Evolutionary conservation across 441 rosid species (phyloP), one percentile per base, ranked within the genome.

Genomic region (Populus hybrid): DNA sequence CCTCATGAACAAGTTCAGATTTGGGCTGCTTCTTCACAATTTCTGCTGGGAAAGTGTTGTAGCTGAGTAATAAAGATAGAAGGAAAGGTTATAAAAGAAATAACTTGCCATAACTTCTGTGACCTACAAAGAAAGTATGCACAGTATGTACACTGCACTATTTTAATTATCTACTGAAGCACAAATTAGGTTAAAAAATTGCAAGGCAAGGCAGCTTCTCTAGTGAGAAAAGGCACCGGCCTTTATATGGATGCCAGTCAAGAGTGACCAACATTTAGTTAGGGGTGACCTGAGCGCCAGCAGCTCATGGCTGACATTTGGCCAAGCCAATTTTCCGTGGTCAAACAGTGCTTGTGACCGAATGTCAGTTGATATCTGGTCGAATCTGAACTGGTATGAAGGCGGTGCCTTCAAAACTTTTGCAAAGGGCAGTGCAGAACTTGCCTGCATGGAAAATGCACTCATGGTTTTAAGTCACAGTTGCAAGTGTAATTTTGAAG

Each of bases 1-100:
- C 99, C 95, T 92, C 99, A 81, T 93, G 94, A 20, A 91, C 95
- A 71, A 94, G 97, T 79, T 94, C 98, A 72, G 87, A 88, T 84
- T 89, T 95, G 8, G 97, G 95, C 97, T 91, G 92, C 86, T 89
- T 92, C 89, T 90, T 95, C 64, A 94, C 99, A 65, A 85, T 71
- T 75, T 94, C 97, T 4, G 99, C 97, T 38, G 97, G 87, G 79
- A 94, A 95, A 67, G 99, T 95, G 82, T 88, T 91, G 83, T 95
- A 92, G 75, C 98, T 92, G 92, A 76, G 82, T 77, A 40, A 63
- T 16, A 36, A 80, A 7, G 57, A 78, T 46, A 16, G 70, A 75
- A 76, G 63, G 38, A 73, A 42, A 24, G 67, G 70, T 70, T 67
- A 73, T 72, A 26, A 21, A 40, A 69, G 16, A 67, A 10, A 16